phyloP scores from a whole-genome alignment of 345 rosid genomes.

The rapeseed (Brassica napus) region DNA sequence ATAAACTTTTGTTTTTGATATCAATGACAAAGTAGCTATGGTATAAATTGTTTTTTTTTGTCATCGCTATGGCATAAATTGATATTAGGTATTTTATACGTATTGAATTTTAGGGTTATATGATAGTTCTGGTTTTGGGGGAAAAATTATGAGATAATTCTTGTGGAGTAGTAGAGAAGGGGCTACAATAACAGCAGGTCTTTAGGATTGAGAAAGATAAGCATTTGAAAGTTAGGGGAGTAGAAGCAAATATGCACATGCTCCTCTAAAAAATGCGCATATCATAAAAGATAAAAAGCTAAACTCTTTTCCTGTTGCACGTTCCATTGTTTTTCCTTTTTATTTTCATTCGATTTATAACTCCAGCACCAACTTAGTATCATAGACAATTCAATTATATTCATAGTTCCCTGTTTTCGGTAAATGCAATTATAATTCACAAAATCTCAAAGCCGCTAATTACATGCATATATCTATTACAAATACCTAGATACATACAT shows the following conservation, averaged over 20 bases:
- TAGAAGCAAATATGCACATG: conserved; percentile 38
- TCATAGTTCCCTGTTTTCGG: not conserved
- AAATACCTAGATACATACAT: not conserved
- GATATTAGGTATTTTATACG: not conserved
- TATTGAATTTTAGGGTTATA: not conserved
- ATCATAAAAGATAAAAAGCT: conserved; percentile 23
- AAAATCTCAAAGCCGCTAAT: conserved; percentile 1
- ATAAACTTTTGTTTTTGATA: not conserved
- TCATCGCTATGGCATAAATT: not conserved
- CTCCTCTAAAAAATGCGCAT: conserved; percentile 20
- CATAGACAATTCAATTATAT: not conserved
- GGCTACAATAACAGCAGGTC: not conserved
- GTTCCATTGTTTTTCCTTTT: conserved; percentile 26
- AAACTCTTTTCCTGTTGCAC: conserved; percentile 26
- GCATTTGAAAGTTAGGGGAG: conserved; percentile 14
- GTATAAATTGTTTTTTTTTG: not conserved
- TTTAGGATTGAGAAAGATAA: conserved; percentile 1
- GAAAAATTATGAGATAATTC: not conserved
- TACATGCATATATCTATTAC: not conserved
- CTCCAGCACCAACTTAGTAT: conserved; percentile 8
- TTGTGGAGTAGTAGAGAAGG: not conserved
- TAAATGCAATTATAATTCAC: not conserved
- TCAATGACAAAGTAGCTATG: not conserved
- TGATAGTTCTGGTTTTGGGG: not conserved
- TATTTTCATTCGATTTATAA: not conserved